A percentile compares a stretch with the other conserved stretches of the same genome.
These are phyloP conservation scores for Castanospermum australe DNA, from an alignment of 306 rosid genomes.

Conservation along the genomic window DNA sequence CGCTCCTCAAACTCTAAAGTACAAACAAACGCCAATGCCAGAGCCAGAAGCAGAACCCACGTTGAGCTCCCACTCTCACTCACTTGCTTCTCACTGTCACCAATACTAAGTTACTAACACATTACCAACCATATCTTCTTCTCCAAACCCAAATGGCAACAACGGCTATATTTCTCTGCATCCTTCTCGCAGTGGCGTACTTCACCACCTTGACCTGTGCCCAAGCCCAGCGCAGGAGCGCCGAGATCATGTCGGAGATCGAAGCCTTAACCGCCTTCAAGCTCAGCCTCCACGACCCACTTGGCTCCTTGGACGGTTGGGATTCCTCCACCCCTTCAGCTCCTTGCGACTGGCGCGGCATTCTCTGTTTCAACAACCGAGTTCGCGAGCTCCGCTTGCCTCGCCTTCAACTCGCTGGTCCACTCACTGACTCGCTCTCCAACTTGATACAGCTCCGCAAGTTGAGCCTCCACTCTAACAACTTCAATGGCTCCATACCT, in stretches of 20 bases:
- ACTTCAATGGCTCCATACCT: constrained; percentile 67
- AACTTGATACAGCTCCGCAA: constrained; percentile 48
- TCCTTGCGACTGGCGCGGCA: constrained; percentile 84
- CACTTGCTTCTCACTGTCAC: no score
- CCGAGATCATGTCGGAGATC: constrained; percentile 33
- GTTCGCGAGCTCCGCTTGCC: constrained; percentile 64
- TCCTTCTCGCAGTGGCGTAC: constrained; percentile 9
- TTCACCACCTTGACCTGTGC: constrained; percentile 16
- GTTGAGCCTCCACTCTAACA: constrained; percentile 73
- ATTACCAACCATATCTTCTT: no score
- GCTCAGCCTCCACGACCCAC: constrained; percentile 57
- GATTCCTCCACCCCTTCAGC: constrained; percentile 59
- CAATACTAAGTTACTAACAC: no score
- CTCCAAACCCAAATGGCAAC: constrained; percentile 34
- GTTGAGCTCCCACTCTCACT: not conserved
- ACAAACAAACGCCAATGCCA: constrained; percentile 30
- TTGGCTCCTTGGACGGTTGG: constrained; percentile 61
- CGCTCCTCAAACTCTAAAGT: constrained; percentile 53
- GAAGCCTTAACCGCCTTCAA: constrained; percentile 58
- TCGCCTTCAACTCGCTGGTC: constrained; percentile 69
- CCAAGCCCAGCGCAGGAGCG: constrained; percentile 7
- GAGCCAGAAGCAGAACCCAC: not conserved
- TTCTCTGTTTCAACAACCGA: constrained; percentile 48
- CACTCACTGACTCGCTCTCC: constrained; percentile 42
- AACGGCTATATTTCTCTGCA: constrained; percentile 50